Evolutionary conservation across 2,329 filamentous ascomycete genomes (phyloP), one percentile per base, ranked within the genome.

Genomic region (Zymoseptoria crescenta): DNA sequence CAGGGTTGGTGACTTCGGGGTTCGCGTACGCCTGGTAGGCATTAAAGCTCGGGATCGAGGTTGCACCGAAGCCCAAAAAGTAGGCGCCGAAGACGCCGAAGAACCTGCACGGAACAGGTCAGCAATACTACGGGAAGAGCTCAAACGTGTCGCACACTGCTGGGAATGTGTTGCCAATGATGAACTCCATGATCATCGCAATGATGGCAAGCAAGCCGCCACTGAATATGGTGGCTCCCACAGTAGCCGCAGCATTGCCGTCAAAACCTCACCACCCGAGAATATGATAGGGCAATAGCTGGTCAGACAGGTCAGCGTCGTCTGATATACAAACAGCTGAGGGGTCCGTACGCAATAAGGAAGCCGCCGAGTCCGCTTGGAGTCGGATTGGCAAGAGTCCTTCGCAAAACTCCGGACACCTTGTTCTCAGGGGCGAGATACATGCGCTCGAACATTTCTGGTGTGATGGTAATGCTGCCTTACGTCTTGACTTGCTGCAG

Each of bases 201-300:
- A 73, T 57, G 19, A 71, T 60, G 60, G 73, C 68, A 16, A 74
- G 64, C 5, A 72, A 59, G 49, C 72, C 72, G 55, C 71, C 50
- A 54, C 72, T 70, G 60, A 73, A 72, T 60, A 68, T 72, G 65
- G 69, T 71, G 35, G 68, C 67, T 28, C 69, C 71, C 24, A 66
- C 61, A 10, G 61, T 64, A n/a, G 65, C 65, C 9, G 61, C 64
- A 24, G 62, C 64, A 27, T 56, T 56, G 48, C 55, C 59, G 20
- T 53, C 57, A 28, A 57, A 62, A 9, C 59, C 63, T 52, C 63
- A 53, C 61, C 61, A 67, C 13, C 63, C 4, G 61, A 63, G 58
- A 62, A 65, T 54, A 63, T 59, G 55, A 57, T 55, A 52, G 58
- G 56, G 54, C 60, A 57, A 54, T 65, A 60, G 29, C 29, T 30